Evolutionary conservation across 2,329 filamentous ascomycete species (phyloP), one percentile per base, ranked within the genome.

Genomic region (Aspergillus sp.): DNA sequence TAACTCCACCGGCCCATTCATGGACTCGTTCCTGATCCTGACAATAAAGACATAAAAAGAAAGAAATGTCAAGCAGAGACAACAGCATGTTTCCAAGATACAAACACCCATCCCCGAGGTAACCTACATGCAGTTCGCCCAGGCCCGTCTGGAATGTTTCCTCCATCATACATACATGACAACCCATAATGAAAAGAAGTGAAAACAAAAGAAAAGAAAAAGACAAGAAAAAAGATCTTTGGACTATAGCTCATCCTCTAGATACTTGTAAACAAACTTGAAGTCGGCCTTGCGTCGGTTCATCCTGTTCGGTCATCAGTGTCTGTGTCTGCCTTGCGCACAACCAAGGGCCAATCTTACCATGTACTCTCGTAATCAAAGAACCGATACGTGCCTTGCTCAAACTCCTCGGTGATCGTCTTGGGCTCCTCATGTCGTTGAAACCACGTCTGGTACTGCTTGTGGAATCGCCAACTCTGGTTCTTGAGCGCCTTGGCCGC

Each of bases 371-470:
- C 94, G 70, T 99, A 99, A 75, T 99, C 94, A 73, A 99, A 99
- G 79, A 99, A 99, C 47, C 94, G 87, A 78, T 99, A 99, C 20
- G 94, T 99, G 57, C 94, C 94, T 75, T 99, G 94, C 76, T 99
- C 94, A 68, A 90, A 97, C 75, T 99, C 94, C 73, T 99, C 94
- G 0, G 94, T 97, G 67, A 99, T 99, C 63, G 86, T 92, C 79
- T 99, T 99, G 16, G 94, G 94, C 77, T 99, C 94, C 69, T 99
- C 94, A 62, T 99, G 94, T 47, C 94, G 83, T 73, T 99, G 94
- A 68, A 99, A 99, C 94, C 94, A 99, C 1, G 94, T 99, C 73
- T 96, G 94, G 69, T 99, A 99, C 73, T 97, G 94, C 79, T 99
- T 99, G 76, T 99, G 94, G 72, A 99, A 99, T 51, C 94, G 84